phyloP scores from a whole-genome alignment of 2,329 filamentous ascomycete genomes.

The Diaporthe caulivora region DNA sequence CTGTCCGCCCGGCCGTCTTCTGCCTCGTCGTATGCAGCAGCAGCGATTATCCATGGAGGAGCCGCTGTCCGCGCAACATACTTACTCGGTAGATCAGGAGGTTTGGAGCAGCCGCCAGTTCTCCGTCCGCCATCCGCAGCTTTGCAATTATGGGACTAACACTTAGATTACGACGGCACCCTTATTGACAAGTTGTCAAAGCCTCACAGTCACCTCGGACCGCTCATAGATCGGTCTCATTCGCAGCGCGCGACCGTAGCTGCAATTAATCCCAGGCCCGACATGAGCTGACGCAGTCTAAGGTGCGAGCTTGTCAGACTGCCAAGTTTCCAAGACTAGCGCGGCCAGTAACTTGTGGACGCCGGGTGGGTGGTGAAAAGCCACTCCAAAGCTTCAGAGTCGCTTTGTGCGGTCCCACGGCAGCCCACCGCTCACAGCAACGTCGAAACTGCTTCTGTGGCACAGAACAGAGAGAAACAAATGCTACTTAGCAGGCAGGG shows the following conservation, averaged over 20 bases:
- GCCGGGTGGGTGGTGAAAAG: background rate
- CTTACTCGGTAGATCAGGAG: background rate
- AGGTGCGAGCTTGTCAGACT: slow-evolving; percentile 27
- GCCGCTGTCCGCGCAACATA: background rate
- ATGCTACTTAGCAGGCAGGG: slow-evolving; percentile 15
- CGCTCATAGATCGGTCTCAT: slow-evolving; percentile 9
- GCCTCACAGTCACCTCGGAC: slow-evolving; percentile 27
- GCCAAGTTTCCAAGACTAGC: slow-evolving; percentile 28
- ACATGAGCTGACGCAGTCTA: slow-evolving; percentile 28
- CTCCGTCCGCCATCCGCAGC: background rate
- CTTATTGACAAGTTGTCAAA: slow-evolving; percentile 29
- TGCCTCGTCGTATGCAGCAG: slow-evolving; percentile 12
- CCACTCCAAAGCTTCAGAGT: slow-evolving; percentile 26
- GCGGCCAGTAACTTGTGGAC: slow-evolving; percentile 16
- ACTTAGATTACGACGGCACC: slow-evolving; percentile 38
- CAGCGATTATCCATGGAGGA: background rate
- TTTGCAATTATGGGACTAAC: background rate
- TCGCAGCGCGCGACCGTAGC: slow-evolving; percentile 6
- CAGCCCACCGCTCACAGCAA: slow-evolving; percentile 21
- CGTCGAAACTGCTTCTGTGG: slow-evolving; percentile 27
- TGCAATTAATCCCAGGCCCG: slow-evolving; percentile 6
- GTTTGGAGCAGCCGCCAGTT: background rate
- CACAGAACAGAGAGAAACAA: slow-evolving; percentile 22
- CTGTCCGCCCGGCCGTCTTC: background rate
- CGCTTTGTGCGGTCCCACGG: slow-evolving; percentile 28